These are phyloP conservation scores for Leccinum insigne DNA, from an alignment of 1,284 basidiomycete species.

Conservation along the genomic window DNA sequence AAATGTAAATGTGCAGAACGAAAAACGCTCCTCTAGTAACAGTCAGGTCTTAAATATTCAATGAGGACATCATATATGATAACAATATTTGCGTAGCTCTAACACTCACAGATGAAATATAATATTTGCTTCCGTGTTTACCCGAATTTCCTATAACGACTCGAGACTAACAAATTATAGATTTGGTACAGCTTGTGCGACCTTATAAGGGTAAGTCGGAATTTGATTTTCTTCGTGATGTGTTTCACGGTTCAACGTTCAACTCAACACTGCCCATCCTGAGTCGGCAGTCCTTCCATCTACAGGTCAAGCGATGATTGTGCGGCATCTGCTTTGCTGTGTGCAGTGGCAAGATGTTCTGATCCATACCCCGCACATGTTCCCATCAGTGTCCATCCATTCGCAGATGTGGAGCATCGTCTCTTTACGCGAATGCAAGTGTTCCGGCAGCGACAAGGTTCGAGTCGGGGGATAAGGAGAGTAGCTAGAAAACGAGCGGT, in stretches of 20 bases:
- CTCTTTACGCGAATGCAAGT: neutral
- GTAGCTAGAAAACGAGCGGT: neutral
- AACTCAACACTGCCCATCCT: neutral
- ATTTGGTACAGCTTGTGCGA: too few relatives aligned
- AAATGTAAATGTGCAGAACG: too few relatives aligned
- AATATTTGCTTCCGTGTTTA: too few relatives aligned
- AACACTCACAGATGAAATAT: too few relatives aligned
- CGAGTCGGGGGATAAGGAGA: neutral
- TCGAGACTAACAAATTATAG: too few relatives aligned
- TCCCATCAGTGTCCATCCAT: slow-evolving; percentile 13
- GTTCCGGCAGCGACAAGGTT: slow-evolving; percentile 8
- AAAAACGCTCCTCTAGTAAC: too few relatives aligned
- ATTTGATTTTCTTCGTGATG: too few relatives aligned
- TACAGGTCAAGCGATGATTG: neutral
- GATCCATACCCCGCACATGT: slow-evolving; percentile 9
- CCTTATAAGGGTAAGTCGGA: too few relatives aligned
- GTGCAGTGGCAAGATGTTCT: slow-evolving; percentile 12
- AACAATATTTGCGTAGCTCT: too few relatives aligned
- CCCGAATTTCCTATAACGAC: too few relatives aligned
- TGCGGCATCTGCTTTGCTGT: neutral
- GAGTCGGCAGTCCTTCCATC: slow-evolving; percentile 20
- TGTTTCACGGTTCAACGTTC: slow-evolving; percentile 18
- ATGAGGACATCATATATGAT: too few relatives aligned
- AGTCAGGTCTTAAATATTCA: too few relatives aligned
- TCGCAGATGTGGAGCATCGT: neutral